Base-by-base conservation (phyloP, 1,139 yeast genomes). In the Candida freyschussii region DNA sequence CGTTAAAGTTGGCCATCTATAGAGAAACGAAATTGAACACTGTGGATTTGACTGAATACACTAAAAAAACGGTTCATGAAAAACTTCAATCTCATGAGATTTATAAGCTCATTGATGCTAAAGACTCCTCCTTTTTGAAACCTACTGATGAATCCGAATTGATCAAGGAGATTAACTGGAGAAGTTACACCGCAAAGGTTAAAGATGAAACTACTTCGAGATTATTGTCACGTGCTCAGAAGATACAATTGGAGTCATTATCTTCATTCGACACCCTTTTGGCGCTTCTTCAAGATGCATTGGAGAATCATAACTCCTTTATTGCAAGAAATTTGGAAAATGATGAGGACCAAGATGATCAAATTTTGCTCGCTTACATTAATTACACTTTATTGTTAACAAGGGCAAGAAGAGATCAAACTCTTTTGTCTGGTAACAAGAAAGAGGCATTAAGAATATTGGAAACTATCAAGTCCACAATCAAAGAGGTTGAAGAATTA, bases 131-230 rank as follows among this genome's bases (percentile, higher is more conserved):
- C 4, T 66, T 29, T 32, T 38, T 40, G 47, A 47, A 26, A 39
- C 42, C 39, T n/a, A 45, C 45, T 2, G 55, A 40, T 4, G 47
- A 46, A 19, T 37, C 47, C 21, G 47, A 53, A 24, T 44, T 61
- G 13, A 46, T 62, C 17, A 59, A 56, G 19, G 59, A 62, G 17
- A 64, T 87, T 28, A 52, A 62, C 22, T 89, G 96, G 96, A 70
- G 93, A 53, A 63, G 69, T 26, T 86, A 83, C 57, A 62, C 65
- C n/a, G 95, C 96, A 1, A 52, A 52, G 7, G 66, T 89, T 21
- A 64, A 67, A 44, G 84, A 84, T 45, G 82, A 84, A 31, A 91
- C 85, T 42, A 66, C 86, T 27, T 83, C 93, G 0, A 71, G 72
- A 48, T 67, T 69, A 61, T 55, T 69, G 21, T 60, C 54, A 14